Base-by-base conservation (phyloP, 768 basidiomycete genomes). In the Agaricus subrufescens region DNA sequence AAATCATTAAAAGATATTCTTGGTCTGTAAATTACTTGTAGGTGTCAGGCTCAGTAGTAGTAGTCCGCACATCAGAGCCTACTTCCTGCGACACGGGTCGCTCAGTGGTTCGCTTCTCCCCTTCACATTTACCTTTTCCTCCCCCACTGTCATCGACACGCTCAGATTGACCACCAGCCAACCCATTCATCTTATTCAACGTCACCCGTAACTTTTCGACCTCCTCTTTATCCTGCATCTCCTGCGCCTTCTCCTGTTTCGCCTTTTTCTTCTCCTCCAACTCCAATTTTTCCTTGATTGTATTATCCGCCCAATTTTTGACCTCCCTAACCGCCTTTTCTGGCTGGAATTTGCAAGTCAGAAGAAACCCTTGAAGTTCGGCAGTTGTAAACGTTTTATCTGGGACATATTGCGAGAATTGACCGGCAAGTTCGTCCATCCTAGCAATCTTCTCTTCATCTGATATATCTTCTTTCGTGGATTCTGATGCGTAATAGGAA, bases 331-430 rank as follows among this genome's bases (percentile, higher is more conserved):
- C 71, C 0, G 78, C 77, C 3, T 63, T 61, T 39, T 57, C 61
- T 0, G 77, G 74, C 26, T 72, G 58, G 34, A 67, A 71, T 60
- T 79, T 77, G 56, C 71, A 71, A 3, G 64, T 61, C 9, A 86
- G 68, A 8, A 85, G 70, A 65, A 77, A 85, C 0, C 82, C 81
- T 62, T 85, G 83, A 3, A 87, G 70, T 54, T 84, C 81, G 1
- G 84, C 83, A 0, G 80, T 78, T 39, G 80, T 79, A 60, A 84
- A 80, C 52, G 73, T 73, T 43, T 73, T 61, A 12, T 72, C 65
- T 0, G 83, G 82, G 25, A 85, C 65, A 3, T 58, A 53, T 0
- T 64, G 56, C 0, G 76, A 69, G 61, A 84, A 85, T 23, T 62
- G 37, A 2, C 63, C 53, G 0, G 81, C 75, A n/a, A 80, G 73